Percentiles rank a stretch among this genome's conserved stretches.
These are phyloP conservation scores for Amphicarpaea edgeworthii DNA, from an alignment of 306 rosid species.

Conservation along the genomic window DNA sequence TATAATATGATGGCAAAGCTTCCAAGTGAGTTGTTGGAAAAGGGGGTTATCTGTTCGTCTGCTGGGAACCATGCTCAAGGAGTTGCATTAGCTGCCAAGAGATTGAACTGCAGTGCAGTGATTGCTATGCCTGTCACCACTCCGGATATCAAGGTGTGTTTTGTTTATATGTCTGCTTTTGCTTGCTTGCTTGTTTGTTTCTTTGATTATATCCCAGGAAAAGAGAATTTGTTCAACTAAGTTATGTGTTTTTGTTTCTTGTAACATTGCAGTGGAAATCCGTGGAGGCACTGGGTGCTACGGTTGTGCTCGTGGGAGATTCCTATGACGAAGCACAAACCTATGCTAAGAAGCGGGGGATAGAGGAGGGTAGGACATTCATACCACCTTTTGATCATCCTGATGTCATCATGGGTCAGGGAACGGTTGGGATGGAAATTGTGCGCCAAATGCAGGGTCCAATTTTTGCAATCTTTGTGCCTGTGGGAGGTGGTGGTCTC, in stretches of 20 bases:
- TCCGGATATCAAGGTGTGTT: slow-evolving; percentile 85
- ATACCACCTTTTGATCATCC: slow-evolving; percentile 98
- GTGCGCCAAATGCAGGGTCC: slow-evolving; percentile 74
- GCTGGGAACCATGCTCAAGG: slow-evolving; percentile 99
- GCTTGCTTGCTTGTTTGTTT: slow-evolving; percentile 7
- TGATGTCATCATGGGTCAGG: slow-evolving; percentile 92
- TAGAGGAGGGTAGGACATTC: slow-evolving; percentile 78
- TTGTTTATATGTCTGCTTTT: neutral
- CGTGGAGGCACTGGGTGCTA: slow-evolving; percentile 85
- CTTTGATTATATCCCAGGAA: neutral
- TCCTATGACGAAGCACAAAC: slow-evolving; percentile 95
- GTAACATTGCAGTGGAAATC: slow-evolving; percentile 75
- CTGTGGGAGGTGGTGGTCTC: slow-evolving; percentile 97
- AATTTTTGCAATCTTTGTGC: slow-evolving; percentile 90
- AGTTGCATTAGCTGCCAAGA: slow-evolving; percentile 91
- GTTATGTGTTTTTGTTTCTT: slow-evolving; percentile 19
- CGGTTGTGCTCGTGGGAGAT: slow-evolving; percentile 86
- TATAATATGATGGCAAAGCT: slow-evolving; percentile 98
- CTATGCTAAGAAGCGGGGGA: slow-evolving; percentile 76
- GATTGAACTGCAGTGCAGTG: slow-evolving; percentile 73
- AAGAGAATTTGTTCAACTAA: neutral
- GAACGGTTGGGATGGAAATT: slow-evolving; percentile 96
- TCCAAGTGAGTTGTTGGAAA: slow-evolving; percentile 65
- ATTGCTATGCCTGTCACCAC: slow-evolving; percentile 94
- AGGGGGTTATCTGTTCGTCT: slow-evolving; percentile 93